Evolutionary conservation across 2,329 filamentous ascomycete species (phyloP).

Genomic region (Fusarium avenaceum): DNA sequence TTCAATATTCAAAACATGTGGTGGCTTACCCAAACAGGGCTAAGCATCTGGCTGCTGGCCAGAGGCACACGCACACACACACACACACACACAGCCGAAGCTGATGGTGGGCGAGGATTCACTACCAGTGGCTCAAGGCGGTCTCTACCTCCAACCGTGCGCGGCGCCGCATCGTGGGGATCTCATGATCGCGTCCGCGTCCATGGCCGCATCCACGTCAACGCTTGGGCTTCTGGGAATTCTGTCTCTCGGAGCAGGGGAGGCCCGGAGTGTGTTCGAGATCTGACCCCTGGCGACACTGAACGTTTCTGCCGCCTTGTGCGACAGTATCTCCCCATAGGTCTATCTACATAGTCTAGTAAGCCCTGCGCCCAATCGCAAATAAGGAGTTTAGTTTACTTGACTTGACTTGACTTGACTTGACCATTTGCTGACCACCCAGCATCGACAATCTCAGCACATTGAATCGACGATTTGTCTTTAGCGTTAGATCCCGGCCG

Average conservation of each 20-base stretch:
- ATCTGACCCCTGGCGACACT: conserved; percentile 45
- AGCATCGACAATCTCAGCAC: conserved; percentile 14
- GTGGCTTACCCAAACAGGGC: conserved; percentile 26
- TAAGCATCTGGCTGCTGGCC: conserved; percentile 8
- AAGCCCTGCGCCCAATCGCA: conserved; percentile 26
- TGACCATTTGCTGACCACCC: conserved; percentile 17
- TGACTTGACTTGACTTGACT: background rate
- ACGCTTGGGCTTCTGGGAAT: conserved; percentile 34
- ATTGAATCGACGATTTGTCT: conserved; percentile 34
- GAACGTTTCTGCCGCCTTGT: conserved; percentile 27
- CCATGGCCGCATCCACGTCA: conserved; percentile 32
- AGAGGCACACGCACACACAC: background rate
- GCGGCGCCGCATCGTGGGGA: conserved; percentile 48
- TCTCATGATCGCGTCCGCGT: conserved; percentile 44
- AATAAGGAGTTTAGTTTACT: background rate
- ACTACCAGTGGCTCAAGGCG: conserved; percentile 24
- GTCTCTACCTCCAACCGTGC: conserved; percentile 42
- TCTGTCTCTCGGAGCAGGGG: conserved; percentile 25
- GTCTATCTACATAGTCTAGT: background rate
- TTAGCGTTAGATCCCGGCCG: conserved; percentile 41
- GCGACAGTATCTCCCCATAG: conserved; percentile 25
- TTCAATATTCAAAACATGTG: conserved; percentile 6
- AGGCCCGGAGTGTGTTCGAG: conserved; percentile 28
- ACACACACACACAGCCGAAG: conserved; percentile 2
- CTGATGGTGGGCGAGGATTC: conserved; percentile 28